A percentile compares a stretch with the other conserved stretches of the same genome.
Evolutionary conservation across 768 basidiomycete genomes (phyloP).

Genomic region (Phanerochaete carnosa): DNA sequence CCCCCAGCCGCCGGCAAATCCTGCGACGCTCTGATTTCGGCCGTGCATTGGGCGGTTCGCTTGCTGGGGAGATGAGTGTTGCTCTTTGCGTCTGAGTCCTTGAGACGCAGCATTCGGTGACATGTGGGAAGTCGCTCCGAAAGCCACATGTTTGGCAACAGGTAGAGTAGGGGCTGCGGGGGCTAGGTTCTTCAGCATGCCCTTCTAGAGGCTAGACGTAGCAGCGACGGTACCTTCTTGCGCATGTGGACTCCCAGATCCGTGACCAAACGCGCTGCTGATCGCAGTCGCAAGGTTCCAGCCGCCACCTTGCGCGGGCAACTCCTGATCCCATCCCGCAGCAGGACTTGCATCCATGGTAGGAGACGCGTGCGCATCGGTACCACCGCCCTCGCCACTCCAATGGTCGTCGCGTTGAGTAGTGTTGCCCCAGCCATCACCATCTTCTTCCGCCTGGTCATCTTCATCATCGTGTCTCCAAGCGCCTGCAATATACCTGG

Average conservation of each 20-base stretch:
- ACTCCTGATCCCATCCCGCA: background rate
- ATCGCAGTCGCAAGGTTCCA: background rate
- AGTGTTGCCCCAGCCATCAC: conserved; percentile 1
- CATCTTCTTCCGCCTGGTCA: background rate
- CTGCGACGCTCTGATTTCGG: background rate
- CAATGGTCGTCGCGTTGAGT: background rate
- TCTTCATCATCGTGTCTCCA: background rate
- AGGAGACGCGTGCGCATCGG: background rate
- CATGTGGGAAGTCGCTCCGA: background rate
- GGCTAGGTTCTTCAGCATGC: conserved; percentile 1
- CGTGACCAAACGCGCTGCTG: background rate
- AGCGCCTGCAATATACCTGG: background rate
- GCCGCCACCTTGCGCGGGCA: background rate
- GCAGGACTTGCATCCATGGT: conserved; percentile 1
- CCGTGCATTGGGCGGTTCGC: background rate
- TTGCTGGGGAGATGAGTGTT: background rate
- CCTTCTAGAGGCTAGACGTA: background rate
- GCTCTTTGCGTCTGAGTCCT: background rate
- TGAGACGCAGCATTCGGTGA: background rate
- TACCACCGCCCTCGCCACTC: background rate
- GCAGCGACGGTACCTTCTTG: background rate
- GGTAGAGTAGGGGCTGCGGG: background rate
- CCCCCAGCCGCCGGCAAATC: background rate
- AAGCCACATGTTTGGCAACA: conserved; percentile 8
- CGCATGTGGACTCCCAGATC: background rate